Evolutionary conservation across 202 grass and related monocot species (phyloP).

Genomic region (Carex arenaria): DNA sequence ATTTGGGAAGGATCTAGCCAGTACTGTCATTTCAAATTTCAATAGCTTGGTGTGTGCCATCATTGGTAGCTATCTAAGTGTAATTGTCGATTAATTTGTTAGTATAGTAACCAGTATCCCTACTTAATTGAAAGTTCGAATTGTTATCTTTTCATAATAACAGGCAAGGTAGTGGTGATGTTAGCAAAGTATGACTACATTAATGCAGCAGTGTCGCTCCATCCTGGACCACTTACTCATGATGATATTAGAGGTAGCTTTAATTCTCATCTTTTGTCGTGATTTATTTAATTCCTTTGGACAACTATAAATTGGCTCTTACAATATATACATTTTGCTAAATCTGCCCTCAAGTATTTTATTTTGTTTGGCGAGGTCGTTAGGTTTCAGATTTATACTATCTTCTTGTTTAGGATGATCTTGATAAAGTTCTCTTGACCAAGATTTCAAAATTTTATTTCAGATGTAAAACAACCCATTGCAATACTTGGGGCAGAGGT

Average conservation of each 20-base stretch:
- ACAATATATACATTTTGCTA: background rate
- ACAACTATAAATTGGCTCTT: background rate
- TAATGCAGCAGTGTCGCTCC: slow-evolving; percentile 42
- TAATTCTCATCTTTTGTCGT: background rate
- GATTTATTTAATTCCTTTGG: background rate
- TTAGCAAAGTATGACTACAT: slow-evolving; percentile 42
- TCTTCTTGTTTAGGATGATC: background rate
- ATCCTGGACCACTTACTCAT: slow-evolving; percentile 41
- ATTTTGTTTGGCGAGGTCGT: background rate
- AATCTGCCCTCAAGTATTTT: background rate
- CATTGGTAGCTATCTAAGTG: background rate
- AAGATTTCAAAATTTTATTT: background rate
- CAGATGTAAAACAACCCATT: slow-evolving; percentile 29
- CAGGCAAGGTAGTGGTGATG: slow-evolving; percentile 55
- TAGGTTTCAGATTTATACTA: background rate
- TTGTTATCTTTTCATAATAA: background rate
- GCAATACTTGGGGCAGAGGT: slow-evolving; percentile 31
- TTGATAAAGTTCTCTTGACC: background rate
- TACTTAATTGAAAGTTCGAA: background rate
- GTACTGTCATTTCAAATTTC: background rate
- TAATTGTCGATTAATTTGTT: background rate
- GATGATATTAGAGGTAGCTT: slow-evolving; percentile 53
- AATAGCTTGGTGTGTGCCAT: background rate
- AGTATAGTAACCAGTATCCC: background rate
- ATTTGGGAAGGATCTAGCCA: background rate